Evolutionary conservation across 495 filamentous ascomycete genomes (phyloP), one percentile per base, ranked within the genome.

Genomic region (Aspergillus kassunensis): DNA sequence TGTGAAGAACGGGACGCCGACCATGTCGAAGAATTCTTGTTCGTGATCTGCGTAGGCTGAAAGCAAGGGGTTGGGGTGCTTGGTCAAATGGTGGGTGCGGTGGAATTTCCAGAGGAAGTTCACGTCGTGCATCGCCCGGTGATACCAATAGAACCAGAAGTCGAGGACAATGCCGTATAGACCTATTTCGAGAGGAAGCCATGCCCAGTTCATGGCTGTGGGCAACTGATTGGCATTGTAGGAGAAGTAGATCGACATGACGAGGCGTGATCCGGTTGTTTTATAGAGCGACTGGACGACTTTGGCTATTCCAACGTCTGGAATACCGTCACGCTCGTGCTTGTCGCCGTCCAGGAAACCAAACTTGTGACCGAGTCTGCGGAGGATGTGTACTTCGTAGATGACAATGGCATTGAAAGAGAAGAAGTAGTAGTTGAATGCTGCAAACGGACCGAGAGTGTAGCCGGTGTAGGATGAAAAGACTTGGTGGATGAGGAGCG

Each of bases 71-170:
- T 74, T 74, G 9, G 70, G 70, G 23, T 74, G 70, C 36, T 74
- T 74, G 34, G 71, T 74, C 6, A 74, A 59, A 49, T 74, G 71
- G 59, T 74, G 71, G 4, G 71, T 74, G 37, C 71, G 63, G 54
- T 74, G 71, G 55, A 62, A 74, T 45, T 65, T 68, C 71, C 71
- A 74, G 0, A 74, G 57, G 36, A 64, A 67, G 50, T 52, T 36
- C 44, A 70, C 62, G 47, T 74, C 71, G 44, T 74, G 71, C 71
- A 72, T 72, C 6, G 68, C 46, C 4, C 69, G 69, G 49, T 74
- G 71, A 20, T 71, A 74, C 66, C 67, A 69, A 53, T 74, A 74
- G 59, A 69, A 74, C 70, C 70, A 74, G 48, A 74, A 74, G 55
- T 74, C 70, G 47, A 74, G 71, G 19, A 74, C 56, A 16, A 72